These are phyloP conservation scores for Tremellales sp. DNA, from an alignment of 1,284 basidiomycete genomes.

Conservation along the genomic window DNA sequence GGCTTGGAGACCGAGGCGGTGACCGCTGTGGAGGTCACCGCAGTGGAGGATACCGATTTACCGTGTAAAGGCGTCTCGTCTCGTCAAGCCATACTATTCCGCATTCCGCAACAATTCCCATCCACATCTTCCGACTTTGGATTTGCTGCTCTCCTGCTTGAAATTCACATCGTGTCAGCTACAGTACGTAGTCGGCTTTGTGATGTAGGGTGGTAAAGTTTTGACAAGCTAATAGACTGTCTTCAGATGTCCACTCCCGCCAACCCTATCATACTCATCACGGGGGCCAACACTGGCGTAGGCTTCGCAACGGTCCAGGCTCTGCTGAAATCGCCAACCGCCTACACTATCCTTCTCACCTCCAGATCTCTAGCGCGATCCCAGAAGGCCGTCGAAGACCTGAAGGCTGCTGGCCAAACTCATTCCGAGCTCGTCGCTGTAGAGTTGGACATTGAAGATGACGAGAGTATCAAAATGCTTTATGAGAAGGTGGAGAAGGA, in stretches of 20 bases:
- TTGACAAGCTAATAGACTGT: no score
- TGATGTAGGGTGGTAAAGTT: no score
- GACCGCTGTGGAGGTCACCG: no score
- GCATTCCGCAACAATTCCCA: no score
- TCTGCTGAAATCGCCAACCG: constrained; percentile 3
- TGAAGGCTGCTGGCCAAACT: neutral
- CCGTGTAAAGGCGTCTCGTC: no score
- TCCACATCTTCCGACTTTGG: no score
- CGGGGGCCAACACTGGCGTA: constrained; percentile 17
- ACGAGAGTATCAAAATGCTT: constrained; percentile 8
- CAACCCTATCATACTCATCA: constrained; percentile 16
- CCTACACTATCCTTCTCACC: constrained; percentile 14
- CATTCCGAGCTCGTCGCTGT: constrained; percentile 2
- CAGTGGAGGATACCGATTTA: no score
- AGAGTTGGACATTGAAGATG: constrained; percentile 14
- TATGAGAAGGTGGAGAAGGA: constrained; percentile 6
- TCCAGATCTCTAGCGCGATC: constrained; percentile 10
- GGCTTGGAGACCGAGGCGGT: no score
- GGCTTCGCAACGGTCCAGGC: constrained; percentile 14
- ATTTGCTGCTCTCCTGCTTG: no score
- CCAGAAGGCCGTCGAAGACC: constrained; percentile 6
- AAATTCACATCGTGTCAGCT: no score
- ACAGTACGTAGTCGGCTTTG: no score
- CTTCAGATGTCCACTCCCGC: neutral
- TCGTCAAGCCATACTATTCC: no score